Evolutionary conservation across 345 rosid genomes (phyloP), one percentile per base, ranked within the genome.

Genomic region (Populus tremula): DNA sequence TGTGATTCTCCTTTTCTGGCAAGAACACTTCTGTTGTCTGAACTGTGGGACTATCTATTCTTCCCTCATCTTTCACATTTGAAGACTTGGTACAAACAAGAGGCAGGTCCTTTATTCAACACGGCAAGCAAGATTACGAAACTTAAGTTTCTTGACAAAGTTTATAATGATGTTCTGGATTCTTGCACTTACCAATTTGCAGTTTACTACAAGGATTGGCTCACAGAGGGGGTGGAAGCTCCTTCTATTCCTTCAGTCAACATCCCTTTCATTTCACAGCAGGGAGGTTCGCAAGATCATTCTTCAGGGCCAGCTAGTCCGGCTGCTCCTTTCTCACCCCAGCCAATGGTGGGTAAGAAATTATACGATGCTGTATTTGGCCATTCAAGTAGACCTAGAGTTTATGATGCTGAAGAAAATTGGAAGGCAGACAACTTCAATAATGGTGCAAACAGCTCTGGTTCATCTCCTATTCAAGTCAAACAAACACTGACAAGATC

Each of bases 191-290:
- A 61, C 45, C 90, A 85, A 71, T 82, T 89, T 76, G 90, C 92
- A 74, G 78, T 69, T 75, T 91, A 91, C 85, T 91, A 89, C 89
- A 88, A 82, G 87, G 89, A 87, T 65, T 89, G 94, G 94, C 89
- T 91, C 61, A 78, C 86, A 7, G 91, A 82, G 67, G 89, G 89
- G 9, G 53, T 85, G 41, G 90, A 88, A 82, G 86, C 81, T 80
- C 90, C 94, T 39, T 36, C 88, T 5, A 35, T 89, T 73, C 94
- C 94, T 80, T 80, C 84, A 0, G 76, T 91, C 74, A 73, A 29
- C 69, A 67, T 89, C 69, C 92, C 92, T 16, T 76, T 85, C 27
- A 63, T 75, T 18, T 83, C 91, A 62, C 69, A 82, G 72, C 79
- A 23, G 47, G 79, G 74, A 25, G 82, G 29, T 74, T 85, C 86